Conservation (phyloP, 2,329 filamentous ascomycete genomes). For the Nemania bipapillata region DNA sequence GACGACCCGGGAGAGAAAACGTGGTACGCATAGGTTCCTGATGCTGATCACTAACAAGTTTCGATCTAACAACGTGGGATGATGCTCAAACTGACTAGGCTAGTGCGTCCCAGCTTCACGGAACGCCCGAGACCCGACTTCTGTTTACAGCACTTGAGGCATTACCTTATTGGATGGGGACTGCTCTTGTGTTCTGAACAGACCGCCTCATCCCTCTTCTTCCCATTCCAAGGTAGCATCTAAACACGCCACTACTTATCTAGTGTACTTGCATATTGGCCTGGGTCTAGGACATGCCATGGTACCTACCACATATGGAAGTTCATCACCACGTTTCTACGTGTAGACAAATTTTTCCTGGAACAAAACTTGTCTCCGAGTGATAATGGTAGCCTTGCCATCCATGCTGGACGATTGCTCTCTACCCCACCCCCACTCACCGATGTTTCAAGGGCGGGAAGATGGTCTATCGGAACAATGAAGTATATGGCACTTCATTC, state of each 20-base stretch:
- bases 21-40: constrained; percentile 17
- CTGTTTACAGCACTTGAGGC: neutral
- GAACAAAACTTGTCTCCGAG: neutral
- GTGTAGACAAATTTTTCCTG: neutral
- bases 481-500: neutral
- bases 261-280: neutral
- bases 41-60: constrained; percentile 15
- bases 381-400: neutral
- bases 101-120: constrained; percentile 33
- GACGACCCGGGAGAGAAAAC: neutral
- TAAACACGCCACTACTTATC: neutral
- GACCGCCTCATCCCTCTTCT: neutral
- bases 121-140: constrained; percentile 13
- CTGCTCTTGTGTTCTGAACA: neutral
- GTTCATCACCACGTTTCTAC: constrained; percentile 7
- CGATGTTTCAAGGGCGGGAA: neutral
- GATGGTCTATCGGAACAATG: neutral
- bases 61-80: constrained; percentile 18
- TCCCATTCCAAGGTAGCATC: neutral
- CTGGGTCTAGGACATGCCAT: neutral
- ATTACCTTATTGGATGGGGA: neutral
- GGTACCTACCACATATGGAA: constrained; percentile 20
- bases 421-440: neutral
- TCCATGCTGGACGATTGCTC: neutral
- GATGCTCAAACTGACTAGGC: constrained; percentile 10